These are phyloP conservation scores for Coniochaeta ligniaria DNA, from an alignment of 2,329 filamentous ascomycete genomes.

Conservation along the genomic window DNA sequence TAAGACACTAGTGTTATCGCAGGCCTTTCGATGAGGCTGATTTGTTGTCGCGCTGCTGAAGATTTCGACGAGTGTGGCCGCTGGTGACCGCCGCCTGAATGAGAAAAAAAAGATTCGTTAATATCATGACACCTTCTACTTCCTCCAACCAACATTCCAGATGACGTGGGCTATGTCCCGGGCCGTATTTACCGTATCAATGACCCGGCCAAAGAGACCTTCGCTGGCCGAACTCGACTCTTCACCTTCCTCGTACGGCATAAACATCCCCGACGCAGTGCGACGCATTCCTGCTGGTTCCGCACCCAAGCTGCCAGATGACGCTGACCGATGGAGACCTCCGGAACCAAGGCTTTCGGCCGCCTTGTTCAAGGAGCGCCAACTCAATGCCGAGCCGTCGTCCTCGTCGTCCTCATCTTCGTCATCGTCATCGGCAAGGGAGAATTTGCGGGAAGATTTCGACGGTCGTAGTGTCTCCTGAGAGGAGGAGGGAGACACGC, in stretches of 20 bases:
- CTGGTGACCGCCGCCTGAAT: not conserved
- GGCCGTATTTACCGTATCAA: constrained; percentile 72
- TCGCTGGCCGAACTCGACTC: constrained; percentile 40
- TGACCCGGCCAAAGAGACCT: constrained; percentile 69
- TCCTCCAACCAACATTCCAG: constrained; percentile 63
- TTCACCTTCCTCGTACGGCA: constrained; percentile 76
- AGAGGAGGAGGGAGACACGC: constrained; percentile 67
- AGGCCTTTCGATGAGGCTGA: not conserved
- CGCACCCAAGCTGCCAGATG: constrained; percentile 39
- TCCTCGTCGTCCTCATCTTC: constrained; percentile 9
- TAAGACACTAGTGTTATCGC: not conserved
- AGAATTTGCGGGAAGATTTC: constrained; percentile 57
- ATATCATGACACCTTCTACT: constrained; percentile 23
- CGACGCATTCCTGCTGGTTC: constrained; percentile 61
- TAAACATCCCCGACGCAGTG: constrained; percentile 83
- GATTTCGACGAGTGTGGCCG: not conserved
- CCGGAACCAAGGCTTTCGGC: constrained; percentile 9
- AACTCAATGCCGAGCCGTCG: constrained; percentile 6
- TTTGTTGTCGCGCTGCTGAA: not conserved
- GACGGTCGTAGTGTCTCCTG: constrained; percentile 74
- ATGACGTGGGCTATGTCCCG: constrained; percentile 65
- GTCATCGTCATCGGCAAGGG: constrained; percentile 53
- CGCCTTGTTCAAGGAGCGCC: constrained; percentile 11
- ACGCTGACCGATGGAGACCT: constrained; percentile 39
- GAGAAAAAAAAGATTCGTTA: not conserved